Percentiles rank a stretch among this genome's conserved stretches.
These are phyloP conservation scores for Stygiomarasmius scandens DNA, from an alignment of 1,284 basidiomycete genomes.

Conservation along the genomic window DNA sequence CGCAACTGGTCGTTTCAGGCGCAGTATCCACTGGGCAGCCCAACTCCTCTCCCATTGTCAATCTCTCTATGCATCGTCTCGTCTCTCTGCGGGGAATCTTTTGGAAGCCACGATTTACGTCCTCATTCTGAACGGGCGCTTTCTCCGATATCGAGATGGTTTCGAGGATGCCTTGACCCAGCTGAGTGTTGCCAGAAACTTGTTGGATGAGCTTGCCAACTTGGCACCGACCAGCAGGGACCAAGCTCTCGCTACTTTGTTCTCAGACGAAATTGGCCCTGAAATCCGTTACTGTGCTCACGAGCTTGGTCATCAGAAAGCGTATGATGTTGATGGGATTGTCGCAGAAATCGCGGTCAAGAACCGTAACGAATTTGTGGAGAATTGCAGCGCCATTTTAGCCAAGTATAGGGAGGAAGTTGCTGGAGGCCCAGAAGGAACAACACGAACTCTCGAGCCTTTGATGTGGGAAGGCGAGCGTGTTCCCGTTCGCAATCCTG, in stretches of 20 bases:
- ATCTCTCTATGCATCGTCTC: conserved; percentile 55
- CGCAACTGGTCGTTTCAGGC: conserved; percentile 81
- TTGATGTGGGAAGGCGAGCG: conserved; percentile 83
- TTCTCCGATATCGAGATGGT: conserved; percentile 72
- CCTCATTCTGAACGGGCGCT: conserved; percentile 73
- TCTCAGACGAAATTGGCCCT: conserved; percentile 53
- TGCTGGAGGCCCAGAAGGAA: conserved; percentile 35
- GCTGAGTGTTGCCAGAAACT: conserved; percentile 75
- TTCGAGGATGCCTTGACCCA: conserved; percentile 81
- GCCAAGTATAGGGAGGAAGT: conserved; percentile 52
- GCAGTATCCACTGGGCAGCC: conserved; percentile 82
- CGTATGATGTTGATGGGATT: conserved; percentile 84
- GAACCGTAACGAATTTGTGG: conserved; percentile 63
- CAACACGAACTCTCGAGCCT: conserved; percentile 51
- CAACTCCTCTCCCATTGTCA: conserved; percentile 78
- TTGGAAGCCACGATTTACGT: conserved; percentile 71
- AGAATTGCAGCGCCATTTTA: conserved; percentile 65
- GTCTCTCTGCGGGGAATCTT: conserved; percentile 58
- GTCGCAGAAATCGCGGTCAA: conserved; percentile 71
- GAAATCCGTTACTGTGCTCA: conserved; percentile 94
- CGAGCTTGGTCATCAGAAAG: conserved; percentile 72
- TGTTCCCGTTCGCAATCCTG: conserved; percentile 87
- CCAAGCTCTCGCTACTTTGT: conserved; percentile 74
- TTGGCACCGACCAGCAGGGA: conserved; percentile 78
- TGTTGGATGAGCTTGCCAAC: conserved; percentile 76